Percentiles rank a stretch among this genome's conserved stretches.
Evolutionary conservation across 768 basidiomycete genomes (phyloP).

Genomic region (Rhizopogon vinicolor): DNA sequence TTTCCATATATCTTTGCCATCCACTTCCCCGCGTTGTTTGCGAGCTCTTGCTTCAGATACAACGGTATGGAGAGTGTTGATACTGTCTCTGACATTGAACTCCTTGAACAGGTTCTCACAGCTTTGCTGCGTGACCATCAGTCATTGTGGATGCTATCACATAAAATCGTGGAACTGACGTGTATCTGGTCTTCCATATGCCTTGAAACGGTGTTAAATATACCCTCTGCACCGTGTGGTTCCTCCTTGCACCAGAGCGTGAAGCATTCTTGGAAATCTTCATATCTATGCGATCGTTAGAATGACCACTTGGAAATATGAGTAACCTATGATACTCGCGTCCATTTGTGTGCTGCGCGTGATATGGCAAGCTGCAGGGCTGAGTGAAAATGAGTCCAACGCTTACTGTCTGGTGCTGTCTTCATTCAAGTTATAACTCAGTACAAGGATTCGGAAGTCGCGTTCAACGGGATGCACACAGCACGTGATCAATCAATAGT

Average conservation of each 20-base stretch:
- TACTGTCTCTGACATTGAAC: conserved; percentile 61
- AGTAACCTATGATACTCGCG: conserved; percentile 28
- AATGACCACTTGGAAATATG: background rate
- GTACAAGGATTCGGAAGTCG: background rate
- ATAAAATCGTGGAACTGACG: conserved; percentile 11
- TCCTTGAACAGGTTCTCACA: conserved; percentile 67
- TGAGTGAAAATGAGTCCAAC: conserved; percentile 48
- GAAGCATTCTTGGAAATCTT: conserved; percentile 61
- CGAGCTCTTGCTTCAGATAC: conserved; percentile 63
- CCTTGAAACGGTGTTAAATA: conserved; percentile 62
- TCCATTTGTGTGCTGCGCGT: conserved; percentile 49
- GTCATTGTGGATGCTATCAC: background rate
- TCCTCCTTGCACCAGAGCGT: conserved; percentile 62
- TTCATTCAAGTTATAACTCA: conserved; percentile 11
- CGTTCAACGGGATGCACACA: background rate
- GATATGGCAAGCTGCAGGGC: conserved; percentile 51
- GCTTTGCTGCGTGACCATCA: conserved; percentile 44
- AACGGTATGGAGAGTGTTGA: conserved; percentile 66
- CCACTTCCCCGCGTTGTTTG: conserved; percentile 35
- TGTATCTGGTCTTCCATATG: conserved; percentile 67
- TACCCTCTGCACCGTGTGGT: conserved; percentile 54
- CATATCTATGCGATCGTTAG: conserved; percentile 30
- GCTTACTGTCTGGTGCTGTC: conserved; percentile 33
- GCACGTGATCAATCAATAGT: conserved; percentile 19
- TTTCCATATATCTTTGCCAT: conserved; percentile 57